phyloP scores from a whole-genome alignment of 2,329 filamentous ascomycete genomes.

The Pestalotiopsis fici region DNA sequence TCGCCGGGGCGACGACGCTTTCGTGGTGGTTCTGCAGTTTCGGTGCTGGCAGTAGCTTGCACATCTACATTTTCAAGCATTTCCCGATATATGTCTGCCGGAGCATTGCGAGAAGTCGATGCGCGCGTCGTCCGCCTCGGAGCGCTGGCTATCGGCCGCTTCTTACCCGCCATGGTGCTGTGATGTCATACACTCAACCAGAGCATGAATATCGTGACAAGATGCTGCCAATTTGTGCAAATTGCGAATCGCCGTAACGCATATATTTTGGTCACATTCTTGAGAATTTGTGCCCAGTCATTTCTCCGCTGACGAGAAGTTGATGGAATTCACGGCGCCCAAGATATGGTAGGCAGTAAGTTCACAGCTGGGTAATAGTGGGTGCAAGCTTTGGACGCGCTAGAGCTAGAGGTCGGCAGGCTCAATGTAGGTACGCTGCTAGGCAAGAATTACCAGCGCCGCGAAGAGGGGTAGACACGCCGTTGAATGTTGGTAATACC shows the following conservation, averaged over 20 bases:
- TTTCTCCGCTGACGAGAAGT: neutral
- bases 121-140: constrained; percentile 24
- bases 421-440: neutral
- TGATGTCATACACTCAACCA: constrained; percentile 10
- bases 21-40: constrained; percentile 37
- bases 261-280: neutral
- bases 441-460: neutral
- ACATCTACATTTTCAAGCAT: constrained; percentile 53
- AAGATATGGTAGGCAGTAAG: too few relatives aligned
- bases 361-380: neutral
- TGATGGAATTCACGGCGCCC: neutral
- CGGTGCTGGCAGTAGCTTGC: constrained; percentile 19
- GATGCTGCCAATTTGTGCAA: neutral
- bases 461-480: neutral
- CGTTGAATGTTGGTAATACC: too few relatives aligned
- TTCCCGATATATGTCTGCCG: constrained; percentile 46
- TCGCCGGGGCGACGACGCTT: constrained; percentile 40
- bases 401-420: neutral
- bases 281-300: neutral
- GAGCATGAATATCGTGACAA: neutral
- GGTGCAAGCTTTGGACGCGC: too few relatives aligned
- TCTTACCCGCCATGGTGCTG: constrained; percentile 27
- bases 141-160: constrained; percentile 21
- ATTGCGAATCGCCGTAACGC: neutral
- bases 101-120: constrained; percentile 19